Percentiles rank a stretch among this genome's conserved stretches.
Conservation (phyloP, 169 alveolate genomes). For the Plasmodium chabaudi region DNA sequence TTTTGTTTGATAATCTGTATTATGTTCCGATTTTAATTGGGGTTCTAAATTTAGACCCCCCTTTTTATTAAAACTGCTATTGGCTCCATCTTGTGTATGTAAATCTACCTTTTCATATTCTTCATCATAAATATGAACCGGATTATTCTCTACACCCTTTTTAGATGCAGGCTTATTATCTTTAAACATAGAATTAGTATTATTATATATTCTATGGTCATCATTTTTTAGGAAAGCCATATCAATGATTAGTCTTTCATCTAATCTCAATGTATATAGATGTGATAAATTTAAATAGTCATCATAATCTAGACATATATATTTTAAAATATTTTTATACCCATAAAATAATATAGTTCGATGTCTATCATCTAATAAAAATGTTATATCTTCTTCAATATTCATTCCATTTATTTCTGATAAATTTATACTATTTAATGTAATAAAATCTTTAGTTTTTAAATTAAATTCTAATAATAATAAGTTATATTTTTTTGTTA, state of each 20-base stretch:
- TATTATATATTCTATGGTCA: neutral
- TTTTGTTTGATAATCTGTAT: neutral
- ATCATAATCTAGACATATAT: slow-evolving; percentile 63
- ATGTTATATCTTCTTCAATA: slow-evolving; percentile 49
- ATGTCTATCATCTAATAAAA: slow-evolving; percentile 60
- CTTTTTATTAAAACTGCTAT: neutral
- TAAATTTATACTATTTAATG: slow-evolving; percentile 41
- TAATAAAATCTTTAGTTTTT: slow-evolving; percentile 39
- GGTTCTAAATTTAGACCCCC: neutral
- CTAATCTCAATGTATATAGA: slow-evolving; percentile 51
- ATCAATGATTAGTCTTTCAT: slow-evolving; percentile 51
- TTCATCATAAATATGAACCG: neutral
- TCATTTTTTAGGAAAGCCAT: slow-evolving; percentile 26
- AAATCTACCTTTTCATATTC: neutral
- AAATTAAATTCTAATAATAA: slow-evolving; percentile 37
- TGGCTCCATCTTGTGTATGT: neutral
- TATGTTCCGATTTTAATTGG: neutral
- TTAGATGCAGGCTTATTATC: neutral
- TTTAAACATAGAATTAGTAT: neutral
- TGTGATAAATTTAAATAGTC: slow-evolving; percentile 31
- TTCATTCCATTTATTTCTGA: slow-evolving; percentile 29
- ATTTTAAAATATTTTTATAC: slow-evolving; percentile 46
- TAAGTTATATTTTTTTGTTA: slow-evolving; percentile 52
- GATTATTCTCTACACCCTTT: neutral
- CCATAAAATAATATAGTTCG: slow-evolving; percentile 62